Base-by-base conservation (phyloP, 768 basidiomycete species). In the Hygrophorus russula region DNA sequence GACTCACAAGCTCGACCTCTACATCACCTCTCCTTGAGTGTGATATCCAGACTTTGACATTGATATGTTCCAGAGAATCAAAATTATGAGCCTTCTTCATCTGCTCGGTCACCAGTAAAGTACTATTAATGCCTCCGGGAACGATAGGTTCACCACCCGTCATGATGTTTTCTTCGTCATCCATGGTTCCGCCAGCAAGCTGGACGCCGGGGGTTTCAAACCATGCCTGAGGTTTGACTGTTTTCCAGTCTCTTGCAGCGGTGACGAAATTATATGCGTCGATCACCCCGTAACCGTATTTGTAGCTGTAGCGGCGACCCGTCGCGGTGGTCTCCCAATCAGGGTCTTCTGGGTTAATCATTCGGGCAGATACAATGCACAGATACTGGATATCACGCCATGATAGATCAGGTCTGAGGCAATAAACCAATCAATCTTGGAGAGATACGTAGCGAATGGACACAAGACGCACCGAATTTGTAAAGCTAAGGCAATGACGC, bases 371-470 rank as follows among this genome's bases (percentile, higher is more conserved):
- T 46, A 72, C 71, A 27, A 97, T 78, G 49, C 82, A 81, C 17
- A 99, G 70, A 55, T 99, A 79, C 55, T 99, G 96, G 30, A 97
- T 69, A 55, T 99, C 96, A 39, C 96, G 80, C 96, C 96, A 99
- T 29, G 87, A 82, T 14, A 99, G 74, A 44, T 98, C 93, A 19
- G 96, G 92, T 8, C 92, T 88, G 47, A 13, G 19, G 29, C 28
- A 19, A 46, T 33, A 32, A 5, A 36, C 38, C 39, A 41, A 52
- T 50, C 27, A 50, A 38, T 32, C 19, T 24, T 7, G 24, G 4
- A 24, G 9, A 27, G 24, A 36, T 5, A 8, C 36, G 30, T 27
- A 18, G 15, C 42, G 39, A 36, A 31, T 24, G 29, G 33, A 9
- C 36, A 27, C 36, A 44, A 51, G 14, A 52, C 67, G 29, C 53